Evolutionary conservation across 495 filamentous ascomycete genomes (phyloP).

Genomic region (Recurvomyces mirabilis): DNA sequence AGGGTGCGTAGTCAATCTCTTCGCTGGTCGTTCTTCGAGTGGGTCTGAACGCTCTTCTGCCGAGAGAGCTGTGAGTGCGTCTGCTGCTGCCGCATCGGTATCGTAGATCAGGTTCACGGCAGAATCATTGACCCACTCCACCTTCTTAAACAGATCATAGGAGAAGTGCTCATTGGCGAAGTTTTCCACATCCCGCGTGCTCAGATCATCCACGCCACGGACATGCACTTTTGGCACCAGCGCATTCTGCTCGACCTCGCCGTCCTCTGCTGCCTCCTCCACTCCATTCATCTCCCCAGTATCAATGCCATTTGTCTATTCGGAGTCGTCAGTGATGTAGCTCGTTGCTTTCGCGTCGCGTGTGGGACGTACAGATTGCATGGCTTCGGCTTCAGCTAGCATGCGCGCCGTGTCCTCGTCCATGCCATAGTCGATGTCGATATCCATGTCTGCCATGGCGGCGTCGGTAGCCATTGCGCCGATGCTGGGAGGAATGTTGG

Average conservation of each 20-base stretch:
- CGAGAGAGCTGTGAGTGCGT: slow-evolving; percentile 58
- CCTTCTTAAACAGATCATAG: slow-evolving; percentile 39
- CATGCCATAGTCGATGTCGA: slow-evolving; percentile 47
- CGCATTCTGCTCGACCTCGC: slow-evolving; percentile 14
- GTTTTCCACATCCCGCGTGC: slow-evolving; percentile 59
- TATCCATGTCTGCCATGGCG: slow-evolving; percentile 52
- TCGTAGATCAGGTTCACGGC: slow-evolving; percentile 78
- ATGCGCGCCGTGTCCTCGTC: slow-evolving; percentile 33
- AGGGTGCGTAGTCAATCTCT: slow-evolving; percentile 51
- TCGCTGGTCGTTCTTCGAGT: slow-evolving; percentile 49
- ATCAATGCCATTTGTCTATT: not conserved
- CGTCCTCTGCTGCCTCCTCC: slow-evolving; percentile 16
- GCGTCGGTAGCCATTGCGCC: not conserved
- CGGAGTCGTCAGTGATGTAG: too few relatives aligned
- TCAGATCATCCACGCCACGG: slow-evolving; percentile 69
- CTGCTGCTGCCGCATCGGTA: slow-evolving; percentile 52
- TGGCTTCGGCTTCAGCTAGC: slow-evolving; percentile 29
- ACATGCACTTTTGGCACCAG: slow-evolving; percentile 63
- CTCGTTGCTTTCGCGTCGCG: slow-evolving; percentile 1
- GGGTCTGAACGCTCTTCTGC: slow-evolving; percentile 33
- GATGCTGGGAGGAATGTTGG: too few relatives aligned
- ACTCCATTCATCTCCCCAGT: slow-evolving; percentile 12
- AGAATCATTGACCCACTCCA: slow-evolving; percentile 94
- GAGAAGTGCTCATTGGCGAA: slow-evolving; percentile 58
- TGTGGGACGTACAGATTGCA: slow-evolving; percentile 29